A percentile compares a stretch with the other conserved stretches of the same genome.
Evolutionary conservation across 78 protist genomes (phyloP).

Genomic region (Thecamonas trahens): DNA sequence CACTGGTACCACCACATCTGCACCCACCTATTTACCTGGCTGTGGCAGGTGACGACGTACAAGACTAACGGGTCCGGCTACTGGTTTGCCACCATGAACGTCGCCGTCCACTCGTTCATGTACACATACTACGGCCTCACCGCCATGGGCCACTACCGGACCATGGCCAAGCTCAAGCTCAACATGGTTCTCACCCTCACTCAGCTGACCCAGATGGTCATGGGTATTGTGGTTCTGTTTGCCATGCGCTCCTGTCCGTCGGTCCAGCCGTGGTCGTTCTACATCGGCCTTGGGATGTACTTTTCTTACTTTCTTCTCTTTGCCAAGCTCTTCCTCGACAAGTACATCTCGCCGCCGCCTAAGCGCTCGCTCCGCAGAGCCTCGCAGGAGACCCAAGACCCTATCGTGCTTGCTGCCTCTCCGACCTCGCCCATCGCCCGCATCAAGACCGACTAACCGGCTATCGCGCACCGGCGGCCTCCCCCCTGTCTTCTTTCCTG

Average conservation of each 20-base stretch:
- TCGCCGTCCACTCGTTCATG: conserved; percentile 60
- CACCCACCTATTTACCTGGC: conserved; percentile 57
- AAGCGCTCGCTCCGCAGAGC: too few species aligned
- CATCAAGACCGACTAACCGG: too few species aligned
- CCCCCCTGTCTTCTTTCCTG: too few species aligned
- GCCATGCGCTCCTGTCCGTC: background rate
- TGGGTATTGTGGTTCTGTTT: conserved; percentile 5
- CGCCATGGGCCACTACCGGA: background rate
- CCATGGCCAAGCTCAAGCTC: too few species aligned
- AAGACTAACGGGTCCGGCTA: conserved; percentile 14
- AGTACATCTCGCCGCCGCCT: conserved; percentile 11
- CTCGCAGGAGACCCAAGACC: too few species aligned
- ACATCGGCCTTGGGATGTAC: conserved; percentile 43
- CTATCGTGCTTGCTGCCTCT: too few species aligned
- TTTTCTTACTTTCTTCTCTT: conserved; percentile 44
- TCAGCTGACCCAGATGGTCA: conserved; percentile 10
- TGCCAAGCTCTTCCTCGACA: conserved; percentile 16
- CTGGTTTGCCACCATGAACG: conserved; percentile 50
- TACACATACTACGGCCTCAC: conserved; percentile 38
- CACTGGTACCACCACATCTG: conserved; percentile 75
- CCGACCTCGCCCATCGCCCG: too few species aligned
- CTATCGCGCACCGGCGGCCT: too few species aligned
- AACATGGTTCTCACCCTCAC: too few species aligned
- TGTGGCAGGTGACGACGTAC: too few species aligned
- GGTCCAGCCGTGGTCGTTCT: background rate